Evolutionary conservation across 768 basidiomycete genomes (phyloP).

Genomic region (Lanmaoa rubissima): DNA sequence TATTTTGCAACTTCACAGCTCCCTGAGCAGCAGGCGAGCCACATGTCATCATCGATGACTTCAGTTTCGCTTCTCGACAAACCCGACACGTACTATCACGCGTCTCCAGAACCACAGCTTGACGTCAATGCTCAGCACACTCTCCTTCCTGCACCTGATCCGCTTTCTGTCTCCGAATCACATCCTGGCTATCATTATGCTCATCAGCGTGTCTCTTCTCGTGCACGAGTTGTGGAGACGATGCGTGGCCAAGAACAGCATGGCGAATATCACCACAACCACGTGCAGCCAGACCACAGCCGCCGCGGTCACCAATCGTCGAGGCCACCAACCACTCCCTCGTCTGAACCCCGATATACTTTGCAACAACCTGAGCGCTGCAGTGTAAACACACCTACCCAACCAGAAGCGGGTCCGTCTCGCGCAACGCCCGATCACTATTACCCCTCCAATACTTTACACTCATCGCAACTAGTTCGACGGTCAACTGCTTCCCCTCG

Average conservation of each 20-base stretch:
- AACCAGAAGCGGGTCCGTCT: conserved; percentile 22
- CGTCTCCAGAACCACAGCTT: conserved; percentile 28
- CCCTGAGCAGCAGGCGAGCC: conserved; percentile 22
- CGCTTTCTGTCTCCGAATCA: conserved; percentile 31
- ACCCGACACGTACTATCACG: conserved; percentile 26
- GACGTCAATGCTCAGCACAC: conserved; percentile 30
- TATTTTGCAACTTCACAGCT: conserved; percentile 28
- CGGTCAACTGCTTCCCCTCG: conserved; percentile 21
- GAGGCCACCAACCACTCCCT: conserved; percentile 16
- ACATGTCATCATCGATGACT: conserved; percentile 30
- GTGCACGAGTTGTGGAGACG: conserved; percentile 27
- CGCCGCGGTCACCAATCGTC: conserved; percentile 16
- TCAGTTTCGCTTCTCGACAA: conserved; percentile 27
- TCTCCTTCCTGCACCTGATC: conserved; percentile 26
- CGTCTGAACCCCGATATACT: conserved; percentile 19
- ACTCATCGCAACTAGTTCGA: conserved; percentile 21
- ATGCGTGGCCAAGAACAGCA: conserved; percentile 24
- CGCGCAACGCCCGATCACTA: conserved; percentile 15
- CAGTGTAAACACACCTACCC: conserved; percentile 16
- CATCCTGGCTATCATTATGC: conserved; percentile 30
- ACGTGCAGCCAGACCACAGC: conserved; percentile 19
- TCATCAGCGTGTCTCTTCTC: conserved; percentile 26
- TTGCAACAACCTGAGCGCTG: conserved; percentile 18
- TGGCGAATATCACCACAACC: conserved; percentile 28
- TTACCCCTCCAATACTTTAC: conserved; percentile 8